Evolutionary conservation across 1,284 basidiomycete species (phyloP), one percentile per base, ranked within the genome.

Genomic region (Cystobasidium sp.): DNA sequence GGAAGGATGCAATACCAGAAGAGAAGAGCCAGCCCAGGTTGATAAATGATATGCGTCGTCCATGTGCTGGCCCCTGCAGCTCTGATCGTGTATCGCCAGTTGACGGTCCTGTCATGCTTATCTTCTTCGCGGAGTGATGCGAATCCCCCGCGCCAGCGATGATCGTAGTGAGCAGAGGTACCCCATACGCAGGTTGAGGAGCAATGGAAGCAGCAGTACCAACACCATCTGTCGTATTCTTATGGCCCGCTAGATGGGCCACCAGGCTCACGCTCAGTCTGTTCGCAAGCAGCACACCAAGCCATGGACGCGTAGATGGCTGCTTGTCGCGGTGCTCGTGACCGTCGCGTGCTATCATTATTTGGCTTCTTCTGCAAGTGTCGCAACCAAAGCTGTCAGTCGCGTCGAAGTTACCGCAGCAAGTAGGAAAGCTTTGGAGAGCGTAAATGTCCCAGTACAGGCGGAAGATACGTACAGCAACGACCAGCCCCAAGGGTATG

Each of bases 231-330:
- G 39, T 24, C 53, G 24, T 31, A 58, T 58, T 31, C 31, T 22
- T 10, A 59, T 59, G 56, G 56, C 12, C 37, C 37, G 56, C 56
- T 59, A 59, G 39, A 59, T 59, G 56, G 56, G 56, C 56, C 56
- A 41, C 56, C 22, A 59, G 56, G 56, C 56, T 59, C 37, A 5
- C 18, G 31, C 31, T 22, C 37, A 59, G 56, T 31, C 37, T 9
- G 31, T 43, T 9, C 56, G 56, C n/a, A 12, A 49, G 18, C 56
- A n/a, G 56, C 18, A 12, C 18, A 37, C 24, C 24, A 59, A n/a
- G 6, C 56, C 37, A 22, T 59, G 56, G 56, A 31, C 12, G 8
- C 37, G 56, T n/a, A 59, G 37, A 43, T 41, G 56, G 56, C 9
- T 18, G 6, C 1, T 39, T 18, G 39, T 59, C 39, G 18, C 14